Percentiles rank a stretch among this genome's conserved stretches.
These are phyloP conservation scores for Trichoderma sp. DNA, from an alignment of 2,329 filamentous ascomycete genomes.

Conservation along the genomic window DNA sequence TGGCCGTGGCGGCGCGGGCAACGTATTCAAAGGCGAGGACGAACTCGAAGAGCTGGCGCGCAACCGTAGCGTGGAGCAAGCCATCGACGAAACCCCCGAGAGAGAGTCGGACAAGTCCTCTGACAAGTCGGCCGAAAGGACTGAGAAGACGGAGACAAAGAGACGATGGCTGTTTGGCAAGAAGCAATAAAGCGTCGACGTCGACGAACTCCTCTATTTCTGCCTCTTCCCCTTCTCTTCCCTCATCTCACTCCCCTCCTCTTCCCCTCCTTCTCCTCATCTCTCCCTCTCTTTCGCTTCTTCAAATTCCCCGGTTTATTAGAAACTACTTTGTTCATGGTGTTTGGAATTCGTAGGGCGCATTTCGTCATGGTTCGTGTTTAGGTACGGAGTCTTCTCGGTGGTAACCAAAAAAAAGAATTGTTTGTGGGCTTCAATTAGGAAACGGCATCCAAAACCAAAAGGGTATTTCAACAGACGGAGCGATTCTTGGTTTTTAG, in stretches of 20 bases:
- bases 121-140: neutral
- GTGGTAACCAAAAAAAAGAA: neutral
- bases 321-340: neutral
- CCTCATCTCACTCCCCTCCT: neutral
- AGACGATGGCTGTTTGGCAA: slow-evolving; percentile 16
- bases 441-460: neutral
- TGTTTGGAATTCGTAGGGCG: neutral
- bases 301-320: neutral
- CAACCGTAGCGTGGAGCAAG: slow-evolving; percentile 33
- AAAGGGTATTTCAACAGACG: neutral
- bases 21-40: slow-evolving; percentile 56
- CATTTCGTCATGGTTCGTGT: neutral
- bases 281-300: neutral
- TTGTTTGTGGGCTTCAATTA: slow-evolving; percentile 5
- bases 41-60: slow-evolving; percentile 31
- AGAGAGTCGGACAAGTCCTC: neutral
- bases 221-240: too few relatives aligned
- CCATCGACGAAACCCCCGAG: slow-evolving; percentile 32
- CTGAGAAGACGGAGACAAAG: slow-evolving; percentile 22
- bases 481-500: slow-evolving; percentile 4
- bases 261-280: too few relatives aligned
- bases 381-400: slow-evolving; percentile 6
- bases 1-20: slow-evolving; percentile 74
- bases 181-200: neutral
- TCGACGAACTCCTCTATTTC: neutral